These are phyloP conservation scores for Paramecium caudatum DNA, from an alignment of 73 alveolate genomes.

Conservation along the genomic window DNA sequence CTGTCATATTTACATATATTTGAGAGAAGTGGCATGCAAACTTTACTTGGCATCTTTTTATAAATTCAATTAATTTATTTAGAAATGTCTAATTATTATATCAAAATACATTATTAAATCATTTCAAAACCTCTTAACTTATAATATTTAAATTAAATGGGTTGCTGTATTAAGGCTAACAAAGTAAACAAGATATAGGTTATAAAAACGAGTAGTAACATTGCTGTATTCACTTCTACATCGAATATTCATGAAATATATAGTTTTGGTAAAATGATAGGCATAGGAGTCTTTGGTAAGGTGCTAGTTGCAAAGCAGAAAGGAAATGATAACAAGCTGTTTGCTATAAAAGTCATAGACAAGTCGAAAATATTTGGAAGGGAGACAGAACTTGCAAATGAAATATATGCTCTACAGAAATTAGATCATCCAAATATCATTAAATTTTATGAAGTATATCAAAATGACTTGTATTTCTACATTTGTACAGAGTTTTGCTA, in stretches of 20 bases:
- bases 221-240: constrained; percentile 38
- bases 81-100: no score
- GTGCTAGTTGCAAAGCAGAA: constrained; percentile 60
- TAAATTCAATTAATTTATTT: no score
- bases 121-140: no score
- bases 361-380: constrained; percentile 47
- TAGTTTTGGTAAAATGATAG: constrained; percentile 51
- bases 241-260: constrained; percentile 54
- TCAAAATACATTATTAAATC: no score
- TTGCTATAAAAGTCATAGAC: constrained; percentile 73
- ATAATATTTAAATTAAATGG: constrained; percentile 34
- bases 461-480: constrained; percentile 72
- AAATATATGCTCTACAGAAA: constrained; percentile 70
- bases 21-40: no score
- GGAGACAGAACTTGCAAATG: constrained; percentile 63
- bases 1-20: no score
- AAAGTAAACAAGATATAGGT: not conserved
- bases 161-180: constrained; percentile 44
- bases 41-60: no score
- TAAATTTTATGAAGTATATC: constrained; percentile 77
- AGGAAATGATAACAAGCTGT: constrained; percentile 10
- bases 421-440: constrained; percentile 85
- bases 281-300: constrained; percentile 51
- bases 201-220: constrained; percentile 19
- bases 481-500: constrained; percentile 79